These are phyloP conservation scores for Artemisia argyi DNA, from an alignment of 129 eudicot species.

Conservation along the genomic window DNA sequence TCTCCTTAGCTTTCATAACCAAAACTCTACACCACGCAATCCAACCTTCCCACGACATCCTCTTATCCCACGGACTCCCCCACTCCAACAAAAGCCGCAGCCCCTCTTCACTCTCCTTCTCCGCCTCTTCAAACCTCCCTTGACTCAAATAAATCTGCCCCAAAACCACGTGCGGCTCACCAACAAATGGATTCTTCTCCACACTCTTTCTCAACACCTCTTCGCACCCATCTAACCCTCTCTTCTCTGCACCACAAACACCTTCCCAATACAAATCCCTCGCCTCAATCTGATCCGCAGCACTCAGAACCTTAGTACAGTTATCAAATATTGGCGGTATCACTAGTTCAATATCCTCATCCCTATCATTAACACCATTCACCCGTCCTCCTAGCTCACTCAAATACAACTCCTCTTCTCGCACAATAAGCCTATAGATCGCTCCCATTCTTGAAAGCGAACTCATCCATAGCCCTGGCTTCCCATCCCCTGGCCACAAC, in stretches of 20 bases:
- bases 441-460: slow-evolving; percentile 70
- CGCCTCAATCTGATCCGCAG: slow-evolving; percentile 51
- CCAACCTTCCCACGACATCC: slow-evolving; percentile 88
- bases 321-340: slow-evolving; percentile 66
- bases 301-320: slow-evolving; percentile 50
- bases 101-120: slow-evolving; percentile 53
- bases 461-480: slow-evolving; percentile 77
- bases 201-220: slow-evolving; percentile 39
- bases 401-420: slow-evolving; percentile 57
- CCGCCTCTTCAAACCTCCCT: slow-evolving; percentile 67
- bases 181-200: slow-evolving; percentile 69
- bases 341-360: slow-evolving; percentile 61
- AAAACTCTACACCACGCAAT: slow-evolving; percentile 72
- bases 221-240: slow-evolving; percentile 44
- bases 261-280: slow-evolving; percentile 79
- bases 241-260: slow-evolving; percentile 34
- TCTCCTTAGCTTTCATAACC: slow-evolving; percentile 70
- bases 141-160: slow-evolving; percentile 55
- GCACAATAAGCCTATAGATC: slow-evolving; percentile 42
- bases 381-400: not conserved
- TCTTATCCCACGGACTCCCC: slow-evolving; percentile 93
- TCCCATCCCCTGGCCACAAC: slow-evolving; percentile 79
- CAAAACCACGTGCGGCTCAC: slow-evolving; percentile 67
- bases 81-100: slow-evolving; percentile 59
- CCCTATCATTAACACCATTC: slow-evolving; percentile 17